Base-by-base conservation (phyloP, 768 basidiomycete genomes). In the Rhodotorula sphaerocarpa region DNA sequence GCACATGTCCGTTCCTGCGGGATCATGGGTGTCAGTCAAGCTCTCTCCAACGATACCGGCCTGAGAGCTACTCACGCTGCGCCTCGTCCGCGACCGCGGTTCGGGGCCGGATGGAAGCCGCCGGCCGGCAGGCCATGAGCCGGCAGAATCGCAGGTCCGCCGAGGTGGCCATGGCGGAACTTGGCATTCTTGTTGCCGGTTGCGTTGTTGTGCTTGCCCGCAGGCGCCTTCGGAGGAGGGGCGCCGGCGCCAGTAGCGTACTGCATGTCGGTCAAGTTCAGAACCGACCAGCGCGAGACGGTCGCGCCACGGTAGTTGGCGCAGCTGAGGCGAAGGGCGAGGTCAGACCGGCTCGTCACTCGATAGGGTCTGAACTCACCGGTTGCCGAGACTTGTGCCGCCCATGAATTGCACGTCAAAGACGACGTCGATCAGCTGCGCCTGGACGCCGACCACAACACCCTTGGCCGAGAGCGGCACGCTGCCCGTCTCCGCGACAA, bases 351-450 rank as follows among this genome's bases (percentile, higher is more conserved):
- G 12, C 11, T 39, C 36, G 36, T 39, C 36, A 39, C 21, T 39
- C n/a, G 30, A 12, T 18, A 42, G n/a, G 25, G 34, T 50, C 27
- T 72, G 73, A 27, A 51, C 78, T 62, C 70, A 90, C 87, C 91
- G 80, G 71, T 88, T 88, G 6, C 84, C 84, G 16, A 97, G 78
- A 1, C 88, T 95, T 4, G 82, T 80, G 11, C 95, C 95, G 27
- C 90, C 84, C 83, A 99, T 88, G 77, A 99, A 97, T 2, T 90
- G 81, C 28, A 86, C 85, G 74, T 99, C 95, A 88, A 95, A 97
- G 1, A 93, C 82, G 28, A 97, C 86, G 74, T 97, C 95, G 82
- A 97, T 86, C 6, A 86, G 83, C 72, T 86, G 87, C 4, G 85
- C 77, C 70, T 85, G 88, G 71, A 99, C 76, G 20, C 92, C 89